These are phyloP conservation scores for Dalbergia cultrata DNA, from an alignment of 306 rosid species.

Conservation along the genomic window DNA sequence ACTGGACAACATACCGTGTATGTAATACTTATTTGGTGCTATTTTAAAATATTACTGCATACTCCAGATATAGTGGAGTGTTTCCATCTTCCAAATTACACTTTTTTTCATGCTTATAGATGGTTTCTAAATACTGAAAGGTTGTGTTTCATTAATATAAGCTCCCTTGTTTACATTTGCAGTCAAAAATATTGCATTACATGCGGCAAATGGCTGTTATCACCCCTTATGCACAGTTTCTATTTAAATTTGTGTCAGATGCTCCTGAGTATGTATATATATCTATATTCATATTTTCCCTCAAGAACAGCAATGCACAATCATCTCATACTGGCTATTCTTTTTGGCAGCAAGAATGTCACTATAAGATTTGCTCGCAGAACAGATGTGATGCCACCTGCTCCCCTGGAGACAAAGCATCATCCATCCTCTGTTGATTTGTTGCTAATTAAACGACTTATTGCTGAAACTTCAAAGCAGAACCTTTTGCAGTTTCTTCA, in stretches of 20 bases:
- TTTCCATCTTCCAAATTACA: constrained; percentile 24
- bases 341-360: constrained; percentile 79
- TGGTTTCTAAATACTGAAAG: background rate
- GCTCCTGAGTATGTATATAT: constrained; percentile 74
- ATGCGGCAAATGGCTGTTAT: constrained; percentile 86
- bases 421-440: constrained; percentile 96
- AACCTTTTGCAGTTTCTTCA: constrained; percentile 93
- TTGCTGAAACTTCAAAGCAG: constrained; percentile 84
- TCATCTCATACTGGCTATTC: constrained; percentile 41
- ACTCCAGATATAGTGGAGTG: constrained; percentile 28
- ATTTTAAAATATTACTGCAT: constrained; percentile 27
- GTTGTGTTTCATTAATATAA: constrained; percentile 31
- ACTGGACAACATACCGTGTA: constrained; percentile 98
- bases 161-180: constrained; percentile 57
- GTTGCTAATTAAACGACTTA: constrained; percentile 87
- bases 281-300: constrained; percentile 41
- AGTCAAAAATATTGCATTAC: constrained; percentile 95
- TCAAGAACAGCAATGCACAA: constrained; percentile 17
- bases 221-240: constrained; percentile 68
- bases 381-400: constrained; percentile 97
- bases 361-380: constrained; percentile 89
- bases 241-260: constrained; percentile 85
- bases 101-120: constrained; percentile 38
- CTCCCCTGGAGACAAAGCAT: constrained; percentile 94
- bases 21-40: constrained; percentile 35